phyloP scores from a whole-genome alignment of 305 asterid species.

The Fraxinus latifolia region DNA sequence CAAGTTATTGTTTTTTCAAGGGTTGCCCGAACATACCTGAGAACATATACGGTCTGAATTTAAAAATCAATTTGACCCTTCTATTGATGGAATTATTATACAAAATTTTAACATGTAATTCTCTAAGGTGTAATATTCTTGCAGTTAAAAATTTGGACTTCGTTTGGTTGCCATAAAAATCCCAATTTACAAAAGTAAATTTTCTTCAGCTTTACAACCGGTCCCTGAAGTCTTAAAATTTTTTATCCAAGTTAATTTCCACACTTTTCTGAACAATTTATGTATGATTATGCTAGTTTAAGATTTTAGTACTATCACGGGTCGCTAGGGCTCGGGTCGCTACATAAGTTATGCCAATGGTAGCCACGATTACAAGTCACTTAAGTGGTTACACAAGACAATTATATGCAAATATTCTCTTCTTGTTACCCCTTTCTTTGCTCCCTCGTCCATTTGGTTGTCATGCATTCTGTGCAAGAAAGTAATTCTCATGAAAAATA shows the following conservation, averaged over 20 bases:
- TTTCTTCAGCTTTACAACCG: neutral
- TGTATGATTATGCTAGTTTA: neutral
- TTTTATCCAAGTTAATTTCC: neutral
- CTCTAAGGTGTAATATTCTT: neutral
- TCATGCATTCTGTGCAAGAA: neutral
- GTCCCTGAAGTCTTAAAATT: neutral
- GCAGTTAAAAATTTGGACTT: neutral
- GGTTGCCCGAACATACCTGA: neutral
- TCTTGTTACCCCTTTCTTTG: neutral
- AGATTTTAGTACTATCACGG: neutral
- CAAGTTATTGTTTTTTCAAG: neutral
- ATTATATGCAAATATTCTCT: neutral
- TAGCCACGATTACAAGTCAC: conserved; percentile 10
- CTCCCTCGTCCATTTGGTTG: neutral
- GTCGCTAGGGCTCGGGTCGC: neutral
- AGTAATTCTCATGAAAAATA: neutral
- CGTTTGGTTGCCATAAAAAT: neutral
- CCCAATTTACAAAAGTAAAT: neutral
- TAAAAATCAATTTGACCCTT: neutral
- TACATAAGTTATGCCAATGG: neutral
- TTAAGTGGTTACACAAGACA: conserved; percentile 1
- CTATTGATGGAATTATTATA: neutral
- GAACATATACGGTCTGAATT: neutral
- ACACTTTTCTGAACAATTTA: neutral
- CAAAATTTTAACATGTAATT: neutral